A percentile compares a stretch with the other conserved stretches of the same genome.
phyloP scores from a whole-genome alignment of 768 basidiomycete genomes.

The Chalciporus piperatus region DNA sequence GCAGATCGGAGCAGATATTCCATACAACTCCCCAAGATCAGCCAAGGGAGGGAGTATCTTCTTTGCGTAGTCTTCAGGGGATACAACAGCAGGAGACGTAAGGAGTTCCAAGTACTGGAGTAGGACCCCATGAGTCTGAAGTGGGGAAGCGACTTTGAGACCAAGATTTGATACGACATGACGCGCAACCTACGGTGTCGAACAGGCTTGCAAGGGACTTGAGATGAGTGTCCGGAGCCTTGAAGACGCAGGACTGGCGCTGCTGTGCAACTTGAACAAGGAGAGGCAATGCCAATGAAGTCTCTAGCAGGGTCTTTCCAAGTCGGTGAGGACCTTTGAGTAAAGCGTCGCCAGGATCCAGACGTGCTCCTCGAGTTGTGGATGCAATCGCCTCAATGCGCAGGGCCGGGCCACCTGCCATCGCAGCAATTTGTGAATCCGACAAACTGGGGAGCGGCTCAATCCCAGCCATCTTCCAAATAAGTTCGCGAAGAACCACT shows the following conservation, averaged over 20 bases:
- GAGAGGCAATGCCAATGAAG: constrained; percentile 78
- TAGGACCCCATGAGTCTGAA: constrained; percentile 86
- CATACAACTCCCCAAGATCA: constrained; percentile 73
- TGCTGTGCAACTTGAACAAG: constrained; percentile 92
- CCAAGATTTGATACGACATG: constrained; percentile 12
- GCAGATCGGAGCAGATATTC: constrained; percentile 80
- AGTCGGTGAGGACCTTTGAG: constrained; percentile 67
- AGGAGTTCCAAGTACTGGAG: constrained; percentile 91
- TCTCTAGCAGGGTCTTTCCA: constrained; percentile 63
- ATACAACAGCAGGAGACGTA: constrained; percentile 64
- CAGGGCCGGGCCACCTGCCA: constrained; percentile 87
- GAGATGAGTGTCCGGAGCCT: constrained; percentile 68
- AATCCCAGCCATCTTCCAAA: constrained; percentile 94
- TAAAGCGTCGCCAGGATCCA: constrained; percentile 61
- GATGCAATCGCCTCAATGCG: constrained; percentile 89
- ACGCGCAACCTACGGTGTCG: constrained; percentile 67
- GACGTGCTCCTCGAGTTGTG: constrained; percentile 65
- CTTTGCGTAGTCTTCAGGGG: constrained; percentile 68
- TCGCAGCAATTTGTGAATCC: constrained; percentile 82
- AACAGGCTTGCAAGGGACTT: constrained; percentile 86
- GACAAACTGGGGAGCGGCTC: constrained; percentile 88
- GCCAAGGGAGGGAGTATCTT: constrained; percentile 71
- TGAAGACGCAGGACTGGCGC: constrained; percentile 80
- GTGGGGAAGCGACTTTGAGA: constrained; percentile 21
- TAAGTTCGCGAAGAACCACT: constrained; percentile 86